Evolutionary conservation across 2,329 filamentous ascomycete species (phyloP), one percentile per base, ranked within the genome.

Genomic region (Geosmithia morbida): DNA sequence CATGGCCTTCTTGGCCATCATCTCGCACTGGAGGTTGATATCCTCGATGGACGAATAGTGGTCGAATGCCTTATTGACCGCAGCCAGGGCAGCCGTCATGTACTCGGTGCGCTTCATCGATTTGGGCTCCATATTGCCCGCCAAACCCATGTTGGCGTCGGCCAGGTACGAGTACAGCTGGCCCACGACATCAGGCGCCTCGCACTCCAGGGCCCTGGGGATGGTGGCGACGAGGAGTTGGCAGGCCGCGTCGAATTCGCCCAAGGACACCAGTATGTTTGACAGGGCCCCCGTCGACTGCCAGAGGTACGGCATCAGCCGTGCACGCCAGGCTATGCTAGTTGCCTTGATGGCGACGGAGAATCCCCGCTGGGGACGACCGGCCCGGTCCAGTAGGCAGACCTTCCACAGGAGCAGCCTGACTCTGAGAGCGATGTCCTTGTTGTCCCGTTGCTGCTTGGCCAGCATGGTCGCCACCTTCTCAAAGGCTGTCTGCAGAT

Each of bases 1-100:
- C 46, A 80, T 80, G 3, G 85, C 83, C 64, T 87, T 89, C 69
- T 92, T 92, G 18, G 83, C 82, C 66, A 89, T 75, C 69, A 85
- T 80, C 62, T 88, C 83, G 57, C 85, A 82, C 63, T 86, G 82
- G 47, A 79, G 79, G n/a, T 69, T 65, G 14, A 81, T 65, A 18
- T 66, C 85, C 58, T 85, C 79, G 14, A 87, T 68, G 44, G 69
- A 72, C 41, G 79, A 75, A 59, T 77, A 94, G 51, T 81, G 74
- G 30, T 68, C 66, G 53, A 81, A 79, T 0, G 82, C 77, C 51
- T 68, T 74, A 48, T 83, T 77, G 44, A 85, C 70, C 29, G 79
- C 77, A 39, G 71, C 70, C 47, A 78, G 58, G 0, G 79, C 81
- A 47, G 71, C 69, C 7, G 71, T 73, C 56, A 85, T 61, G 53